Evolutionary conservation across 129 eudicot species (phyloP).

Genomic region (sunflower (Helianthus annuus)): DNA sequence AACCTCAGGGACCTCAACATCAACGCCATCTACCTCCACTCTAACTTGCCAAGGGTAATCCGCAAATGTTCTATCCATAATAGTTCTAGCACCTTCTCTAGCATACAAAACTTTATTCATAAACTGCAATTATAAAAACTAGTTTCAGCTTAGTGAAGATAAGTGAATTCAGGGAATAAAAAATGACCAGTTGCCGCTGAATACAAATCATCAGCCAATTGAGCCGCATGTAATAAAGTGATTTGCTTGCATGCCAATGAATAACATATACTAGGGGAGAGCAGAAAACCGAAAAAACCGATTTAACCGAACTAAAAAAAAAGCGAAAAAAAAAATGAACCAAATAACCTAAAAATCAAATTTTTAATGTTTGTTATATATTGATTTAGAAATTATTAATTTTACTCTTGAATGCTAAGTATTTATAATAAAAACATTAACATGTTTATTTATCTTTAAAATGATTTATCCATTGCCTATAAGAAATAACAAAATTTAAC

Average conservation of each 20-base stretch:
- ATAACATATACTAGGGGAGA: not conserved
- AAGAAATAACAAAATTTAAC: no score
- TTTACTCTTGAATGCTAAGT: no score
- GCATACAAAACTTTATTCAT: constrained; percentile 68
- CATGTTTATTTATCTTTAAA: no score
- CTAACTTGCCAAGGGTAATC: constrained; percentile 93
- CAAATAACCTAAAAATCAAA: no score
- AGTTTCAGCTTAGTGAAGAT: constrained; percentile 25
- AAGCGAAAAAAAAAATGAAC: no score
- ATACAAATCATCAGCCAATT: constrained; percentile 4
- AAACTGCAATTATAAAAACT: constrained; percentile 25
- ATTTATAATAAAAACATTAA: no score
- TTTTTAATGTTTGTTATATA: no score
- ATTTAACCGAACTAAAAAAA: no score
- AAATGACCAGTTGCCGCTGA: not conserved
- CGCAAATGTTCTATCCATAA: constrained; percentile 94
- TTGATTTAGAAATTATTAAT: no score
- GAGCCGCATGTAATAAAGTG: not conserved
- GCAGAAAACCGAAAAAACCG: no score
- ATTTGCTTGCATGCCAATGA: no score
- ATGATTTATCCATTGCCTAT: no score
- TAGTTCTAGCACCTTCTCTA: constrained; percentile 96
- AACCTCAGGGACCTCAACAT: constrained; percentile 98
- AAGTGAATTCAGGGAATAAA: not conserved
- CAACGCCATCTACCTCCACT: constrained; percentile 64